Conservation (phyloP, 805 yeast species). For the Myxozyma lipomycoides region DNA sequence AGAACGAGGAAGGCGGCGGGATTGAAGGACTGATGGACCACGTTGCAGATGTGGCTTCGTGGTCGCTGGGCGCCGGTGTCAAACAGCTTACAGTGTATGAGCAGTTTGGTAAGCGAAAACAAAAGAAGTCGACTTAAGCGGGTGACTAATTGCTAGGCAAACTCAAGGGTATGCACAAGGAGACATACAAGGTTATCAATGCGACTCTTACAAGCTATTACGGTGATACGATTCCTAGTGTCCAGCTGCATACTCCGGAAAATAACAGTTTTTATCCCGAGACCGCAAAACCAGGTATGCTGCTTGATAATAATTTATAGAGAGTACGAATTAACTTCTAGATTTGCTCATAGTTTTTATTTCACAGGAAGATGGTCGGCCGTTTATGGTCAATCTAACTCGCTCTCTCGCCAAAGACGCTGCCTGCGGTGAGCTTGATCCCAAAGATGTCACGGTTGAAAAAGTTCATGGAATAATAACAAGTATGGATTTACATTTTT, state of each 20-base stretch:
- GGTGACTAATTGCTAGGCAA: conserved; percentile 6
- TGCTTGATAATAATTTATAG: neutral
- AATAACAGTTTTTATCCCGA: conserved; percentile 17
- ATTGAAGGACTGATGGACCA: conserved; percentile 73
- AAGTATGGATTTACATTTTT: conserved; percentile 39
- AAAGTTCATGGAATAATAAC: conserved; percentile 52
- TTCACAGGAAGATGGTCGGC: conserved; percentile 78
- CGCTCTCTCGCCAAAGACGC: conserved; percentile 79
- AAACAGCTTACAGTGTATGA: conserved; percentile 72
- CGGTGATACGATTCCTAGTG: conserved; percentile 12
- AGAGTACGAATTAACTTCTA: conserved; percentile 29
- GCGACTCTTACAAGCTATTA: conserved; percentile 19
- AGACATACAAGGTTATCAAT: conserved; percentile 12
- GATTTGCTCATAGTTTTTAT: conserved; percentile 65
- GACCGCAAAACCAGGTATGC: conserved; percentile 4
- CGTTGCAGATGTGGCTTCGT: conserved; percentile 70
- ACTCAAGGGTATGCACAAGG: conserved; percentile 12
- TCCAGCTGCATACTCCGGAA: conserved; percentile 17
- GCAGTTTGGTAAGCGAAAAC: conserved; percentile 50
- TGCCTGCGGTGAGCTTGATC: conserved; percentile 52
- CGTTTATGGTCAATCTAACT: conserved; percentile 83
- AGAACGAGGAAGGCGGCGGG: conserved; percentile 86
- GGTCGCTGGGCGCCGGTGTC: conserved; percentile 90
- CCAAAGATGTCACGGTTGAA: conserved; percentile 67
- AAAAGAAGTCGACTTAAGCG: neutral